Evolutionary conservation across 129 eudicot genomes (phyloP), one percentile per base, ranked within the genome.

Genomic region (Chrysanthemum makinoi): DNA sequence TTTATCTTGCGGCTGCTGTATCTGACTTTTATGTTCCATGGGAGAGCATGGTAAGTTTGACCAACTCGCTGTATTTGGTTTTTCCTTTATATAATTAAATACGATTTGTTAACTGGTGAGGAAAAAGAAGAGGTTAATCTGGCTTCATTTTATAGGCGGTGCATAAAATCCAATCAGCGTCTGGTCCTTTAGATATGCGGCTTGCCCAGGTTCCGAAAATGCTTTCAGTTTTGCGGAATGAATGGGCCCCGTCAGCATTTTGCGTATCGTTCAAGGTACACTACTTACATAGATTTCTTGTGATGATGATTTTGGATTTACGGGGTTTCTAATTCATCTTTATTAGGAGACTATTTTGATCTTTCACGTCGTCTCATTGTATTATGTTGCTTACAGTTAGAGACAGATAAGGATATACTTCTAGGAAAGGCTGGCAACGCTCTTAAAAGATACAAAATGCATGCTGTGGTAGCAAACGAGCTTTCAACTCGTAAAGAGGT

Each of bases 1-100:
- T 88, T 73, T 95, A 88, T 86, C 96, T 90, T 77, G 97, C 99
- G 8, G 99, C 97, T 63, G 99, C 99, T n/a, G 99, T 95, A 10
- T 95, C 99, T 10, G 99, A 95, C 77, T 95, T 95, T 30, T 95
- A 95, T 82, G 99, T 90, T 72, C 99, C 99, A 62, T 95, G 99
- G 99, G 93, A 88, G 75, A 90, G 83, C 79, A 95, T 95, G 99
- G 99, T 95, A 89, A 78, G 52, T 30, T 46, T 75, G 50, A 61
- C n/a, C 28, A 17, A 46, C 26, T 39, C 54, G 44, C 15, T 16
- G 7, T 3, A 43, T 76, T 49, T 51, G 13, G 10, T 6, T 39
- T 39, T 1, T 7, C 46, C 33, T 28, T 39, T 39, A 39, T 39
- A 39, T 39, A 39, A 5, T 1, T 2, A 39, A n/a, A 39, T 39